Percentiles rank a stretch among this genome's conserved stretches.
Conservation (phyloP, 2,329 filamentous ascomycete species). For the Colletotrichum phormii region DNA sequence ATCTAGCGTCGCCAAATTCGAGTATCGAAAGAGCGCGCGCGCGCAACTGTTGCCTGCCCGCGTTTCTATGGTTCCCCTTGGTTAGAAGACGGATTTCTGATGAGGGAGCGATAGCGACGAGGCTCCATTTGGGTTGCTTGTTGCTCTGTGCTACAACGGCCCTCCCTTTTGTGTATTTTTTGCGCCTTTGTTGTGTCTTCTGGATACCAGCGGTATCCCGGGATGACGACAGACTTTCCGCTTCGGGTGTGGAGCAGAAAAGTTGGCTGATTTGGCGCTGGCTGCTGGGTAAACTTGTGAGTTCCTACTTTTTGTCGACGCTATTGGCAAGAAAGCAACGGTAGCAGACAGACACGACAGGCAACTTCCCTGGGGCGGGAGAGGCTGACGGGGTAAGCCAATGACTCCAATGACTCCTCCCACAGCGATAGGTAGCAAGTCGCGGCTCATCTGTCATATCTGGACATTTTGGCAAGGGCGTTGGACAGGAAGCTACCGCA, state of each 20-base stretch:
- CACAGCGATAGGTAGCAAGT: conserved; percentile 4
- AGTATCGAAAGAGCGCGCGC: background rate
- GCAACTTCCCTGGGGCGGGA: conserved; percentile 29
- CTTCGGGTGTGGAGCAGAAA: conserved; percentile 35
- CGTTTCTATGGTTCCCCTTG: background rate
- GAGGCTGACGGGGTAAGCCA: conserved; percentile 9
- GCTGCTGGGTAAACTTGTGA: conserved; percentile 20
- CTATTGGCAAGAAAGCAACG: conserved; percentile 2
- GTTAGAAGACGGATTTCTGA: background rate
- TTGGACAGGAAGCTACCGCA: background rate
- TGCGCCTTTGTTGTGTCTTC: conserved; percentile 17
- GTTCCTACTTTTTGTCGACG: conserved; percentile 5
- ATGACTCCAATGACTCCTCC: conserved; percentile 6
- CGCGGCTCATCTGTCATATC: conserved; percentile 25
- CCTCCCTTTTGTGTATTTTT: background rate
- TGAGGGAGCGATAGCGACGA: background rate
- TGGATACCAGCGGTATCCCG: conserved; percentile 33
- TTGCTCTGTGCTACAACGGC: conserved; percentile 8
- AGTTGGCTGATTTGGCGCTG: conserved; percentile 18
- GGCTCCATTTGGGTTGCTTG: conserved; percentile 2
- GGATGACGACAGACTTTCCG: conserved; percentile 36
- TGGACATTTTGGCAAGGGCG: conserved; percentile 1
- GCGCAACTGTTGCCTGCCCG: background rate
- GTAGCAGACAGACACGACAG: conserved; percentile 21
- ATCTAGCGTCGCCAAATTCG: background rate